Conservation (phyloP, 2,329 filamentous ascomycete species). For the Epichloe uncinata region DNA sequence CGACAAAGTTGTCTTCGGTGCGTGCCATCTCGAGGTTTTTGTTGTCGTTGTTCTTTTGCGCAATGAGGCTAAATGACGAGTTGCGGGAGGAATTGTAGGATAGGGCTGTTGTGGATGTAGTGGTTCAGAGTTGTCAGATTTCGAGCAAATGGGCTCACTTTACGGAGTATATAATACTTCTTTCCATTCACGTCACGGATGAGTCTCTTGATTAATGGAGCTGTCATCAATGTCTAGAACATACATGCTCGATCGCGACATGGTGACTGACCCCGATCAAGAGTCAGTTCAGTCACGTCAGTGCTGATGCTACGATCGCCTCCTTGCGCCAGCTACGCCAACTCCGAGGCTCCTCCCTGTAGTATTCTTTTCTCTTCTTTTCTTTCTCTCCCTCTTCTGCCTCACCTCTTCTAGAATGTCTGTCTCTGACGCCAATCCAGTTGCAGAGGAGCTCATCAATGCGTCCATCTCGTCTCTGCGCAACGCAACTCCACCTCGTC, state of each 20-base stretch:
- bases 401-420: neutral
- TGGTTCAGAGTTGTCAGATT: no score
- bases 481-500: neutral
- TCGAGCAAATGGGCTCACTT: no score
- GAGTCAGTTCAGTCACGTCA: neutral
- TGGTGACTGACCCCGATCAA: neutral
- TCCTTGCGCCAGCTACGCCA: neutral
- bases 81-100: no score
- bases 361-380: neutral
- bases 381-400: neutral
- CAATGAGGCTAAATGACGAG: neutral
- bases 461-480: neutral
- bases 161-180: no score
- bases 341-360: neutral
- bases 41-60: neutral
- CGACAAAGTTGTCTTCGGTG: slow-evolving; percentile 1
- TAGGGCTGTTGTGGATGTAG: no score
- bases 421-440: slow-evolving; percentile 1
- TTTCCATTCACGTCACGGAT: no score
- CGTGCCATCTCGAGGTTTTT: neutral
- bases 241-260: neutral
- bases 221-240: neutral
- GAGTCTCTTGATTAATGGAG: neutral
- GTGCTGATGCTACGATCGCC: neutral
- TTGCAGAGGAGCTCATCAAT: neutral